Conservation (phyloP, 169 alveolate genomes). For the Plasmodium blacklocki region DNA sequence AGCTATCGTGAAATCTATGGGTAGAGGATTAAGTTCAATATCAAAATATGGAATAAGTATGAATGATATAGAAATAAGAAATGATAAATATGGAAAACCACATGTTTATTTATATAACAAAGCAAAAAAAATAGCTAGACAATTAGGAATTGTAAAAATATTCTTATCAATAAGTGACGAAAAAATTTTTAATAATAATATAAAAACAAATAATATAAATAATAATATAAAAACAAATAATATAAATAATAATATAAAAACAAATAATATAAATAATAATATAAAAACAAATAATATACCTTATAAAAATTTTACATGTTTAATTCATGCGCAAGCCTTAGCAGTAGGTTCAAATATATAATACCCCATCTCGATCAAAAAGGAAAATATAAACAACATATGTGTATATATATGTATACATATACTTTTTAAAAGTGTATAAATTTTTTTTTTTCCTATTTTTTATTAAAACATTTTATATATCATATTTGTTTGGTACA, state of each 20-base stretch:
- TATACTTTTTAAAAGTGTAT: too few relatives aligned
- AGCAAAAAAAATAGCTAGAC: slow-evolving; percentile 40
- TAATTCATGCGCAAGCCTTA: slow-evolving; percentile 70
- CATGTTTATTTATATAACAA: slow-evolving; percentile 50
- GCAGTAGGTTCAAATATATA: slow-evolving; percentile 55
- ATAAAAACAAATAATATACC: slow-evolving; percentile 4
- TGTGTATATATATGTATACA: too few relatives aligned
- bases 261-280: slow-evolving; percentile 5
- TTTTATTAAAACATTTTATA: too few relatives aligned
- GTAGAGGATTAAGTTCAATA: slow-evolving; percentile 64
- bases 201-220: background rate
- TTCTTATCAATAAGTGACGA: slow-evolving; percentile 67
- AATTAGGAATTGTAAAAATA: slow-evolving; percentile 65
- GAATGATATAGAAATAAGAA: slow-evolving; percentile 69
- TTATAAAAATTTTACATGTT: slow-evolving; percentile 11
- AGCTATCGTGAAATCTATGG: slow-evolving; percentile 57
- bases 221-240: background rate
- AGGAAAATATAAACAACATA: background rate
- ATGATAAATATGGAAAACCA: slow-evolving; percentile 72
- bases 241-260: slow-evolving; percentile 8
- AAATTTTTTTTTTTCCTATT: too few relatives aligned
- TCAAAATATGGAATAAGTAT: slow-evolving; percentile 71
- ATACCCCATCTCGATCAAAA: background rate
- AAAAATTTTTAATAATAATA: slow-evolving; percentile 11
- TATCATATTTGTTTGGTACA: too few relatives aligned